Evolutionary conservation across 2,329 filamentous ascomycete species (phyloP).

Genomic region (Ascomycota sp.): DNA sequence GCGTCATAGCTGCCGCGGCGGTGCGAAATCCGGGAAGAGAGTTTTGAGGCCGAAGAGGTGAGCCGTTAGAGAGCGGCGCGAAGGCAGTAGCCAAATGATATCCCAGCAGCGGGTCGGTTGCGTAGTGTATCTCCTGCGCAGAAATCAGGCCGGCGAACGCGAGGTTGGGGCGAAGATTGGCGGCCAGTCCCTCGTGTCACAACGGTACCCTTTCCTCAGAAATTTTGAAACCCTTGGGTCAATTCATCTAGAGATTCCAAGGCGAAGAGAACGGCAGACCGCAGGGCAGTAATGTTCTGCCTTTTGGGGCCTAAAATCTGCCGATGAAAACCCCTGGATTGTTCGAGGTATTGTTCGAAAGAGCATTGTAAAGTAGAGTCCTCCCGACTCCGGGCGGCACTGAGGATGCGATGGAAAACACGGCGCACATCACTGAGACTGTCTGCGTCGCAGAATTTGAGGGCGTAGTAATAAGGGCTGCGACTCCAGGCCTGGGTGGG

Average conservation of each 20-base stretch:
- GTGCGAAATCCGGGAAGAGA: constrained; percentile 6
- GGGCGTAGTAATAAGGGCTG: constrained; percentile 18
- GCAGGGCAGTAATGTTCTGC: constrained; percentile 10
- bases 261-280: constrained; percentile 18
- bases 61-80: constrained; percentile 15
- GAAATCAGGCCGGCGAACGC: constrained; percentile 18
- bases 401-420: constrained; percentile 15
- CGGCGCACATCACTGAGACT: constrained; percentile 20
- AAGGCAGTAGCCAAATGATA: constrained; percentile 35
- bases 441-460: constrained; percentile 27
- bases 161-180: constrained; percentile 20
- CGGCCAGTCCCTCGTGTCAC: constrained; percentile 3
- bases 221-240: constrained; percentile 8
- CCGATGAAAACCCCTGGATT: background rate
- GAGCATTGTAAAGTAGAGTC: constrained; percentile 1
- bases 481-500: constrained; percentile 22
- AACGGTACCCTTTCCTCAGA: constrained; percentile 15
- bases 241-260: constrained; percentile 7
- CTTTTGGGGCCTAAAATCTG: constrained; percentile 5
- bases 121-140: constrained; percentile 21
- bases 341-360: constrained; percentile 3
- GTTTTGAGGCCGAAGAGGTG: constrained; percentile 14
- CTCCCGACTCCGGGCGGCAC: constrained; percentile 4
- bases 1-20: constrained; percentile 15
- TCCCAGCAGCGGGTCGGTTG: constrained; percentile 28